Base-by-base conservation (phyloP, 1,139 yeast species). In the Lodderomyces pseudojiufengensis region DNA sequence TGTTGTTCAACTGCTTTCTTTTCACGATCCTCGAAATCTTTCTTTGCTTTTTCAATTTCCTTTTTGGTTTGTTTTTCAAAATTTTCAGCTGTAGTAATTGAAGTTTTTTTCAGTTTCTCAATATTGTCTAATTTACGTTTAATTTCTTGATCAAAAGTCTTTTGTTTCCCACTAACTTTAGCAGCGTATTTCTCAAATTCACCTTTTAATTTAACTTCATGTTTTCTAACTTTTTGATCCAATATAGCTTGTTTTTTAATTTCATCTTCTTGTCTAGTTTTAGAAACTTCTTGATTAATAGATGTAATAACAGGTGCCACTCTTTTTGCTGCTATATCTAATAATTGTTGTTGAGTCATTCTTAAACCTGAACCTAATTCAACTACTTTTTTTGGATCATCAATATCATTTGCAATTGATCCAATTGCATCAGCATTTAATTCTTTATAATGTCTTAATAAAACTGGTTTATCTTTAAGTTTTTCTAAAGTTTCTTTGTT, bases 291-390 rank as follows among this genome's bases (percentile, higher is more conserved):
- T 13, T 68, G 72, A 47, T 74, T 73, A 50, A 76, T 74, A 44
- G 57, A 64, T 30, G 70, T 61, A 49, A 76, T 61, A 23, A 76
- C 73, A 3, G 82, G 82, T 18, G 77, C 76, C 27, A 76, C 78
- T 48, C 81, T 65, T 45, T 61, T 62, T 29, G 76, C 74, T 18
- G 81, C 81, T 52, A 76, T 71, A 33, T 68, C 80, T 46, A 74
- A 62, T 46, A 76, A 68, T 53, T 76, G 78, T 39, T 70, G 70
- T 47, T 75, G 79, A 28, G 80, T 70, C 65, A 76, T 63, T 39
- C 57, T 64, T 53, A 75, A 63, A 10, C 81, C 81, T 30, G 75
- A 69, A 39, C 82, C 82, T 44, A 76, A 61, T 43, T 73, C 72
- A 44, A 76, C 57, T 22, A 70, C 56, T 51, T 73, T 67, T 45